Conservation (phyloP, 306 rosid genomes). For the Biancaea sappan region DNA sequence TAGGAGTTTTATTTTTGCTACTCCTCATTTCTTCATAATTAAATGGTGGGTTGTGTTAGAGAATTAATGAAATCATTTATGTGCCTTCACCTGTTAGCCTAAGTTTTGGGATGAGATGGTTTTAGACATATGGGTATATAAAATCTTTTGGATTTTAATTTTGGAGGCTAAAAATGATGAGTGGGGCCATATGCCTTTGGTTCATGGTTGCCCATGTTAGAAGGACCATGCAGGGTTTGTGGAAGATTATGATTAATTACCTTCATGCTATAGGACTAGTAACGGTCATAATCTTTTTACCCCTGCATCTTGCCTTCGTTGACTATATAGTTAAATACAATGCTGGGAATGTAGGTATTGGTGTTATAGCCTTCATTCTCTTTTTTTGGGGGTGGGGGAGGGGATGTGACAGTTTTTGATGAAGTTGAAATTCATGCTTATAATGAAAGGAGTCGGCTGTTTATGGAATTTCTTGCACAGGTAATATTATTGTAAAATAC, state of each 20-base stretch:
- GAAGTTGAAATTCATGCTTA: background rate
- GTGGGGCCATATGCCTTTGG: background rate
- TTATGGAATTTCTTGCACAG: background rate
- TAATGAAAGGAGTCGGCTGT: background rate
- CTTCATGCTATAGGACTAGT: background rate
- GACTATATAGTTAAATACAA: background rate
- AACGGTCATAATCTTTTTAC: background rate
- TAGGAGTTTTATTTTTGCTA: background rate
- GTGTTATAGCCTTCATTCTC: background rate
- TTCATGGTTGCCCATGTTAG: background rate
- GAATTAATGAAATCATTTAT: background rate
- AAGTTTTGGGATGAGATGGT: background rate
- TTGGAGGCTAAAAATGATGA: background rate
- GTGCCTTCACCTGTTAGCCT: background rate
- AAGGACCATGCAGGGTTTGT: background rate
- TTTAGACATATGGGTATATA: background rate
- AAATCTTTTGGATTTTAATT: background rate
- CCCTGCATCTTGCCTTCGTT: background rate
- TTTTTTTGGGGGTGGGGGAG: background rate
- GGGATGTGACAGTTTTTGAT: background rate
- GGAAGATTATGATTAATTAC: background rate
- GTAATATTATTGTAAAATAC: conserved; percentile 9
- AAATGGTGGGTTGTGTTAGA: too few relatives aligned
- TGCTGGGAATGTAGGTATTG: background rate
- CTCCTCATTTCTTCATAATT: background rate